Base-by-base conservation (phyloP, 495 filamentous ascomycete species). In the Amphirosellinia nigrospora region DNA sequence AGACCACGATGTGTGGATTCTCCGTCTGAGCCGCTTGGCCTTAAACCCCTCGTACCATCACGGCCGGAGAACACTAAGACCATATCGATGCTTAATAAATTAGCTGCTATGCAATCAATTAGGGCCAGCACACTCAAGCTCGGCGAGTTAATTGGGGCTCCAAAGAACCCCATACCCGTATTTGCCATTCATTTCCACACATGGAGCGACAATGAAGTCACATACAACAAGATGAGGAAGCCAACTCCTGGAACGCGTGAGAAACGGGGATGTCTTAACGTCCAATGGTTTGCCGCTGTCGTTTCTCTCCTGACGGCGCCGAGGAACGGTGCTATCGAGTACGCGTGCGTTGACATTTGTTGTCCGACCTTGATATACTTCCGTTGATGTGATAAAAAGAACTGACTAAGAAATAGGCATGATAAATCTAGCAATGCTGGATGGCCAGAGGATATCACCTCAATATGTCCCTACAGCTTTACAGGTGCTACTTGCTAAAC, bases 111-210 rank as follows among this genome's bases (percentile, higher is more conserved):
- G 79, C 75, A 76, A 50, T 63, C 78, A 16, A 67, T 80, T 46
- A 69, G 79, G 11, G 71, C 65, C 16, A 59, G 68, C 11, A 72
- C 68, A 10, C 69, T 76, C 15, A 38, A 71, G 26, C 59, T 81
- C n/a, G 65, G 74, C 43, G 52, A 73, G 32, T 77, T 77, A 30
- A 32, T 34, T 36, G 23, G 39, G 30, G 19, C n/a, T 6, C 64
- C n/a, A 0, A 32, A 43, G 26, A 58, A 56, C 16, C 53, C 39
- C 26, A 21, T 62, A 28, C 58, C 39, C 19, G n/a, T 28, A 8
- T 82, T 80, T 52, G 76, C 75, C 30, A 80, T 78, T 41, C 63
- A 81, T 19, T 79, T 71, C 13, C 79, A 79, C 46, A 73, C 70
- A 3, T 79, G 77, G 75, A 72, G 58, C 4, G 28, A 70, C 11